Percentiles rank a stretch among this genome's conserved stretches.
Conservation (phyloP, 108 stramenopile species). For the Discostella stelligeroides region DNA sequence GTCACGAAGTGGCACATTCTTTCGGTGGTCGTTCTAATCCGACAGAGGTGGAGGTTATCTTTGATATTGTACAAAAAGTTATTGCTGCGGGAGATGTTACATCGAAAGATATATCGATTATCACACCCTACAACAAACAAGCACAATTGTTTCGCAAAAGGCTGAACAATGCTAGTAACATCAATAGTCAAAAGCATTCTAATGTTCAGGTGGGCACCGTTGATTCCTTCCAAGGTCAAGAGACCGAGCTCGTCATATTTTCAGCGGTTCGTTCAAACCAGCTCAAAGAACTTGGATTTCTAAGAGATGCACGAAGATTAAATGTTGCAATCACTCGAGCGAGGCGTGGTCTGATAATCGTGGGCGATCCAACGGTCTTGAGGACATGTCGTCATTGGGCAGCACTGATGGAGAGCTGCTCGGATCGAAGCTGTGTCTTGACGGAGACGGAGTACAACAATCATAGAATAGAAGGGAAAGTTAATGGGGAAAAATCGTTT, state of each 20-base stretch:
- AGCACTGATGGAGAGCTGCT: conserved; percentile 55
- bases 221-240: conserved; percentile 81
- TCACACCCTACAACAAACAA: conserved; percentile 70
- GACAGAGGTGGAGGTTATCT: conserved; percentile 53
- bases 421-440: conserved; percentile 39
- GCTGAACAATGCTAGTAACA: conserved; percentile 28
- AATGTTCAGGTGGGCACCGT: conserved; percentile 68
- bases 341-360: conserved; percentile 63
- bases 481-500: neutral
- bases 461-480: neutral
- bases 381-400: conserved; percentile 62
- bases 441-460: conserved; percentile 26
- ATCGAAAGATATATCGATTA: conserved; percentile 53
- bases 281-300: conserved; percentile 73
- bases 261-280: conserved; percentile 64
- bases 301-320: conserved; percentile 76
- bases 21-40: conserved; percentile 63
- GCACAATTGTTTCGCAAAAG: conserved; percentile 54
- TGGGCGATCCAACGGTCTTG: conserved; percentile 58
- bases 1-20: conserved; percentile 57
- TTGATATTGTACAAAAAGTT: conserved; percentile 47
- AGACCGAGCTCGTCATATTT: conserved; percentile 71
- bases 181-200: neutral
- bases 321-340: conserved; percentile 91
- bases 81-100: conserved; percentile 45